phyloP scores from a whole-genome alignment of 2,329 filamentous ascomycete species.

The Cladophialophora immunda region DNA sequence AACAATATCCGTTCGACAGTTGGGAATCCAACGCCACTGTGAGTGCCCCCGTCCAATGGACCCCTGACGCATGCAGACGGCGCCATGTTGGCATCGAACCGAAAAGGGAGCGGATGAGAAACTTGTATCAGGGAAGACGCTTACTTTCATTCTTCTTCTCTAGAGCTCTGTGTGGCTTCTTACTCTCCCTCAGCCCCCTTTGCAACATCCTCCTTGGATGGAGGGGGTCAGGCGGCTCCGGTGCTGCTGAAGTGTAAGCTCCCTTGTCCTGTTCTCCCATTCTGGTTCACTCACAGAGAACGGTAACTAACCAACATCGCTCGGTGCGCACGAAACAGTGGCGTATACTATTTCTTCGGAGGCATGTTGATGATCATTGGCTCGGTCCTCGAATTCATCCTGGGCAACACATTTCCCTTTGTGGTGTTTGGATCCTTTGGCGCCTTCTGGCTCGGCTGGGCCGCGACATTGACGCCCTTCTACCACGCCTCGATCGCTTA shows the following conservation, averaged over 20 bases:
- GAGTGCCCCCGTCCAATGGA: too few relatives aligned
- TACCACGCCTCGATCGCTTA: constrained; percentile 14
- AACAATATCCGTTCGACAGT: constrained; percentile 39
- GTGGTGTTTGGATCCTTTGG: constrained; percentile 11
- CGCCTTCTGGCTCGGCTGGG: constrained; percentile 9
- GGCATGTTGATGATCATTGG: constrained; percentile 43
- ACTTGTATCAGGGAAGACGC: too few relatives aligned
- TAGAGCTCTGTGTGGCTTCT: too few relatives aligned
- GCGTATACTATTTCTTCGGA: constrained; percentile 45
- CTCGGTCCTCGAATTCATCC: constrained; percentile 3
- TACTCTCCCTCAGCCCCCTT: constrained; percentile 63
- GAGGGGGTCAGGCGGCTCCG: constrained; percentile 63
- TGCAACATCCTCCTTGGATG: constrained; percentile 66
- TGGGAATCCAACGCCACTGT: constrained; percentile 9
- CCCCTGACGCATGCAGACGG: neutral
- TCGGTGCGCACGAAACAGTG: too few relatives aligned
- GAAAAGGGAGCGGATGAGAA: too few relatives aligned
- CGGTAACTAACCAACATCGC: too few relatives aligned
- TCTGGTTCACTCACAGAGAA: too few relatives aligned
- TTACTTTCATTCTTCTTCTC: too few relatives aligned
- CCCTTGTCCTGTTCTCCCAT: too few relatives aligned
- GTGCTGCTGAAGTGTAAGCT: constrained; percentile 53
- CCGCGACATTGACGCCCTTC: constrained; percentile 14
- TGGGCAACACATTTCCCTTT: constrained; percentile 10
- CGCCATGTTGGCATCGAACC: constrained; percentile 47